Conservation (phyloP, 306 rosid species). For the Pueraria montana region DNA sequence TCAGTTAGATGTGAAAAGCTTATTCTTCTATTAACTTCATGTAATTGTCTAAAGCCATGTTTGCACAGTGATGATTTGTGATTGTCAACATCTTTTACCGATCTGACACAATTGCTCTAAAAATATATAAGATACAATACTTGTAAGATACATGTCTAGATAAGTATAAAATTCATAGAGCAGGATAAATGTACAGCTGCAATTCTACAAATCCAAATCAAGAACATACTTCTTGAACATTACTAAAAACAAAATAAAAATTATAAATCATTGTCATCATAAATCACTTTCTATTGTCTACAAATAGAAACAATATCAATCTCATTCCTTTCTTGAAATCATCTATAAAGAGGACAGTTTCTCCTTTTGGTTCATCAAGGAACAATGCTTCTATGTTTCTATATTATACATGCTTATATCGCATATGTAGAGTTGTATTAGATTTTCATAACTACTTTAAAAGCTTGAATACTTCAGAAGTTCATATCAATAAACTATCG, state of each 20-base stretch:
- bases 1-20: background rate
- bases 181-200: background rate
- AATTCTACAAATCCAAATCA: background rate
- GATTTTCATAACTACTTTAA: background rate
- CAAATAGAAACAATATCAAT: background rate
- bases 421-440: background rate
- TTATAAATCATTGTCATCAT: background rate
- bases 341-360: background rate
- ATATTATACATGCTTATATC: background rate
- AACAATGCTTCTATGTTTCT: background rate
- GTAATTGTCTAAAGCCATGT: slow-evolving; percentile 35
- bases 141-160: background rate
- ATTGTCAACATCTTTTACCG: background rate
- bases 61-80: too few relatives aligned
- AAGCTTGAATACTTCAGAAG: background rate
- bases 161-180: background rate
- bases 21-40: slow-evolving; percentile 22
- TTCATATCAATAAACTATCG: too few relatives aligned
- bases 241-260: background rate
- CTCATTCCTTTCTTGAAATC: background rate
- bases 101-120: too few relatives aligned
- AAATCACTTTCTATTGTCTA: background rate
- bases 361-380: background rate
- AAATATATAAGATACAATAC: background rate
- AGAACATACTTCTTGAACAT: background rate